Evolutionary conservation across 352 stramenopile genomes (phyloP).

Genomic region (Thalassiosira mediterranea): DNA sequence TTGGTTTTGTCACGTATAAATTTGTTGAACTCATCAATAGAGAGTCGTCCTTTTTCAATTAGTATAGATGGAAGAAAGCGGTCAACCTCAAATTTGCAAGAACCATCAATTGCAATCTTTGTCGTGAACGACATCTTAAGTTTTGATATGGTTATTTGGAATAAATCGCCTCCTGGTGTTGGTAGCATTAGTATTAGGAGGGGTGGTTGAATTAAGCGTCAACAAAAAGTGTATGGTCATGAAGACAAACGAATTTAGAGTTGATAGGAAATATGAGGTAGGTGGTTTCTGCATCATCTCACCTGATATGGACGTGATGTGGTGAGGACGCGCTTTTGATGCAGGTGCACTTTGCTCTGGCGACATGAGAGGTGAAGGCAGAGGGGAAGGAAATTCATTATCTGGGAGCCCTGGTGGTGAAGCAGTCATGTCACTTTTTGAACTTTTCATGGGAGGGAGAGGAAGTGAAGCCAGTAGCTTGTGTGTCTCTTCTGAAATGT

Average conservation of each 20-base stretch:
- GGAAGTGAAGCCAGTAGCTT: constrained; percentile 30
- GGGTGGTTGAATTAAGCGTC: no score
- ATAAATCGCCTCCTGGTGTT: constrained; percentile 45
- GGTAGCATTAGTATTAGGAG: no score
- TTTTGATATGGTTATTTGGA: constrained; percentile 55
- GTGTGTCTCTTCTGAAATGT: constrained; percentile 15
- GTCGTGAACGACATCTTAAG: constrained; percentile 56
- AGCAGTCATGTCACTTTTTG: constrained; percentile 5
- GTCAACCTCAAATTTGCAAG: constrained; percentile 38
- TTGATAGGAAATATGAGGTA: no score
- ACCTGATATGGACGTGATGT: constrained; percentile 52
- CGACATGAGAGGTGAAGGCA: constrained; percentile 21
- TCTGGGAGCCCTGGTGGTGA: constrained; percentile 6
- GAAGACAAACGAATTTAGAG: no score
- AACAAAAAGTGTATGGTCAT: no score
- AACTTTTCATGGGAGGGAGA: constrained; percentile 18
- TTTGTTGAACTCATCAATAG: constrained; percentile 69
- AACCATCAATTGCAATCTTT: constrained; percentile 50
- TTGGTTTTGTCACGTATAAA: constrained; percentile 72
- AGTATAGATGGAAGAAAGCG: constrained; percentile 59
- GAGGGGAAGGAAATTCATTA: constrained; percentile 15
- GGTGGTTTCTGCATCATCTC: constrained; percentile 1
- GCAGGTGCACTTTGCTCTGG: constrained; percentile 2
- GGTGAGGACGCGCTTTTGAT: constrained; percentile 10
- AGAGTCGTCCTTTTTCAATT: constrained; percentile 65